These are phyloP conservation scores for Leptographium radiaticola DNA, from an alignment of 2,329 filamentous ascomycete species.

Conservation along the genomic window DNA sequence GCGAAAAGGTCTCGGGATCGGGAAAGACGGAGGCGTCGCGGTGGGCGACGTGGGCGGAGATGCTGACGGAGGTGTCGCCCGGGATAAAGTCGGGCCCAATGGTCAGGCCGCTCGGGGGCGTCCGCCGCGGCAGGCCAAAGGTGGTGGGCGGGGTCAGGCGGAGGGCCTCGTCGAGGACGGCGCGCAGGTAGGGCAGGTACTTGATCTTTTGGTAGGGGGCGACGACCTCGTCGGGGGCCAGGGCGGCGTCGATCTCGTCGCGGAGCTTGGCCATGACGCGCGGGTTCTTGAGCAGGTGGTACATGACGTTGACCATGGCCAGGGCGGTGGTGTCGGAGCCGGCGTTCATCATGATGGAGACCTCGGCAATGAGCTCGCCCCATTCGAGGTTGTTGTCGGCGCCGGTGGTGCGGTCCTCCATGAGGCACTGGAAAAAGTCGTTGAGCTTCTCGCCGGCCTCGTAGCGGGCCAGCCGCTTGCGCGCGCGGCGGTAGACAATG, in stretches of 20 bases:
- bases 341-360: slow-evolving; percentile 18
- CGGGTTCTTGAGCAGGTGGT: slow-evolving; percentile 11
- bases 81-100: slow-evolving; percentile 16
- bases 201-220: slow-evolving; percentile 11
- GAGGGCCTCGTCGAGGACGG: slow-evolving; percentile 33
- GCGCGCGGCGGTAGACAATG: slow-evolving; percentile 32
- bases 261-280: not conserved
- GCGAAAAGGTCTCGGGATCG: slow-evolving; percentile 21
- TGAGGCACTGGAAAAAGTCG: slow-evolving; percentile 44
- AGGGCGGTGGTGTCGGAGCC: slow-evolving; percentile 16
- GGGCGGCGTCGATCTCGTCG: slow-evolving; percentile 1
- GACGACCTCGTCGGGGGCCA: not conserved
- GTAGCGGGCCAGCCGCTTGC: slow-evolving; percentile 29
- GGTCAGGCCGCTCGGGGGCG: not conserved
- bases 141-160: slow-evolving; percentile 25
- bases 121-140: slow-evolving; percentile 1
- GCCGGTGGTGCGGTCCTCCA: slow-evolving; percentile 30
- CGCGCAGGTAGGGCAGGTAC: slow-evolving; percentile 31
- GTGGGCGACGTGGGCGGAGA: slow-evolving; percentile 24
- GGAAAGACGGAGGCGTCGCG: slow-evolving; percentile 19
- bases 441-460: slow-evolving; percentile 39
- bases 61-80: slow-evolving; percentile 19
- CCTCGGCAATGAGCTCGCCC: slow-evolving; percentile 45
- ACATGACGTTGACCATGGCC: slow-evolving; percentile 11
- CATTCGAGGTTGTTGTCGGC: slow-evolving; percentile 32